Conservation (phyloP, 2,329 filamentous ascomycete species). For the Volutella citrinella region DNA sequence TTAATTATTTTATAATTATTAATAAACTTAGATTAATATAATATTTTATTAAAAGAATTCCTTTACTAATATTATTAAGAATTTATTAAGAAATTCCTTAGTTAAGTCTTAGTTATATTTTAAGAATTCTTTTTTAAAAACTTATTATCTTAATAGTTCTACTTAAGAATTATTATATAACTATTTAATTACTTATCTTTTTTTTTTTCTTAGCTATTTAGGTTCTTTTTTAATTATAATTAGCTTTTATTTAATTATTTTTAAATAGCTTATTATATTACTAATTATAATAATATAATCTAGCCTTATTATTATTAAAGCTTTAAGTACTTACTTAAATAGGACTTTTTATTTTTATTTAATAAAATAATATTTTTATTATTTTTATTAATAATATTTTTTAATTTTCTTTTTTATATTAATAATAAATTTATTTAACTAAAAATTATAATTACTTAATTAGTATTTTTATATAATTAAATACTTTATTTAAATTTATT, state of each 20-base stretch:
- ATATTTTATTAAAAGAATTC: background rate
- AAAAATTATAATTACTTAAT: constrained; percentile 9
- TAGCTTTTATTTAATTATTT: background rate
- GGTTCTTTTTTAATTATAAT: background rate
- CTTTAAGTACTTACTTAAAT: constrained; percentile 7
- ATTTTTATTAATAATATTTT: background rate
- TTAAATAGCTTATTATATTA: background rate
- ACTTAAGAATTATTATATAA: too few species aligned
- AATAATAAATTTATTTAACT: background rate
- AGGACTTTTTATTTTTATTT: constrained; percentile 4
- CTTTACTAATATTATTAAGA: background rate
- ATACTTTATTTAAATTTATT: background rate
- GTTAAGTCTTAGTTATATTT: background rate
- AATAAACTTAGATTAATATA: background rate
- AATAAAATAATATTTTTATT: background rate
- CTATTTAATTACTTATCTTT: background rate
- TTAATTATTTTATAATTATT: background rate
- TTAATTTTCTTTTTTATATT: background rate
- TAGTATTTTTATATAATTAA: constrained; percentile 2
- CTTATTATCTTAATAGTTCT: too few species aligned
- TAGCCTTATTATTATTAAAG: constrained; percentile 1
- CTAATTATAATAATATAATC: background rate
- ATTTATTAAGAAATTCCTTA: background rate
- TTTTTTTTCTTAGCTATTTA: background rate
- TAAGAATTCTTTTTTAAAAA: background rate